Evolutionary conservation across 1,139 yeast species (phyloP), one percentile per base, ranked within the genome.

Genomic region (Candida dubliniensis): DNA sequence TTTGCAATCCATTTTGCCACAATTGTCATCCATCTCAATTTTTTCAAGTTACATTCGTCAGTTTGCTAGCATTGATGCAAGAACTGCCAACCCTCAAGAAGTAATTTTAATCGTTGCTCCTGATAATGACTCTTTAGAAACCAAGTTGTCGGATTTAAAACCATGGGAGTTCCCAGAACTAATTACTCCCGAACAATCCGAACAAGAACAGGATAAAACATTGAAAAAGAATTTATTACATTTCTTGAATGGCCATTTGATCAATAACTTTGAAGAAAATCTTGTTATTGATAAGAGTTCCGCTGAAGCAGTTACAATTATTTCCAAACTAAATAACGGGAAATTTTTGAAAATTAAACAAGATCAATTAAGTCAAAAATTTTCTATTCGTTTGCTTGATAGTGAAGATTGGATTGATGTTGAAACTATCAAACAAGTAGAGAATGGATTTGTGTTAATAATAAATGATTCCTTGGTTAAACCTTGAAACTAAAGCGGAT

Each of bases 161-260:
- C 90, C 90, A 31, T 84, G 90, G 90, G 81, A 82, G 55, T 84
- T 81, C 58, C 90, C 91, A 1, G 60, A 56, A 8, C 48, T 65
- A 1, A 63, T 80, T 13, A 68, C 66, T 6, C 52, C 49, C 14
- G 58, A 53, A 11, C 69, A 59, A 12, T 58, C 63, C 36, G 76
- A 72, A 25, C 66, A 69, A 47, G 69, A 68, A 33, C 64, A 69
- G 14, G 83, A 79, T 39, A 57, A 62, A 30, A 66, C 73, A 0
- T 70, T 77, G 6, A 58, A 63, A 11, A 53, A 64, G 4, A 84
- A 84, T 58, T 61, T 82, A 35, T 59, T 71, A 36, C 65, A 67
- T 48, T 84, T 81, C 53, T 70, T 83, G 33, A 64, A 72, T 48
- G 74, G 81, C 25, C 90, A 84, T 59, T 62, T 82, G 13, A 74